Evolutionary conservation across 164 flowering plant genomes (phyloP), one percentile per base, ranked within the genome.

Genomic region (Magnolia kwangsiensis): DNA sequence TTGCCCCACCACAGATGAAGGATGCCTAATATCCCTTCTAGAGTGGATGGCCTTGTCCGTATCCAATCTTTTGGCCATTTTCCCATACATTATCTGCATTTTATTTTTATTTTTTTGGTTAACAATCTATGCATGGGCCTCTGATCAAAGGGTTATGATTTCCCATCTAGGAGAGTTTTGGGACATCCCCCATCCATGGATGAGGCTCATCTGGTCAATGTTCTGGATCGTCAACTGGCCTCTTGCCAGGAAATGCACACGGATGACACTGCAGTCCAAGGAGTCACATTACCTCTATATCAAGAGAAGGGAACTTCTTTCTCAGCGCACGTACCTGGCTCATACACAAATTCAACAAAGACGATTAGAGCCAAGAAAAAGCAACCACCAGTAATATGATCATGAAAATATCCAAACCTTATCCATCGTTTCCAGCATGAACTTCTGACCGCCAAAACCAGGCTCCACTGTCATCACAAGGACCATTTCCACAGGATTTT

Each of bases 391-490:
- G 69, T 55, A 65, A 78, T 2, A 76, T 66, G 18, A 66, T 11
- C 71, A n/a, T 18, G 50, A 71, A 16, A 71, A 49, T 20, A 7
- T 59, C 65, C 75, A 55, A 55, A 93, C 98, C 97, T 94, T 96
- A 72, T 94, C 96, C 98, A 96, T 96, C 86, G 74, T 93, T 50
- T 91, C 89, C 45, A 97, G 94, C 98, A 94, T 93, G 87, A 96
- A 96, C 82, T 94, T 96, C 77, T 94, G 98, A 63, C 99, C 99
- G 81, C 98, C 98, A 86, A 96, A 94, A 75, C 99, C 99, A 81
- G 99, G 98, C 87, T 93, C 98, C 18, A 96, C 98, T 71, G 99
- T 96, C 99, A 96, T 94, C 20, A 96, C 96, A 82, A 96, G 96
- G 75, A 93, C 99, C 96, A 96, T 77, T 83, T 94, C 98, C 78